Base-by-base conservation (phyloP, 2,329 filamentous ascomycete genomes). In the Curvularia sp. region DNA sequence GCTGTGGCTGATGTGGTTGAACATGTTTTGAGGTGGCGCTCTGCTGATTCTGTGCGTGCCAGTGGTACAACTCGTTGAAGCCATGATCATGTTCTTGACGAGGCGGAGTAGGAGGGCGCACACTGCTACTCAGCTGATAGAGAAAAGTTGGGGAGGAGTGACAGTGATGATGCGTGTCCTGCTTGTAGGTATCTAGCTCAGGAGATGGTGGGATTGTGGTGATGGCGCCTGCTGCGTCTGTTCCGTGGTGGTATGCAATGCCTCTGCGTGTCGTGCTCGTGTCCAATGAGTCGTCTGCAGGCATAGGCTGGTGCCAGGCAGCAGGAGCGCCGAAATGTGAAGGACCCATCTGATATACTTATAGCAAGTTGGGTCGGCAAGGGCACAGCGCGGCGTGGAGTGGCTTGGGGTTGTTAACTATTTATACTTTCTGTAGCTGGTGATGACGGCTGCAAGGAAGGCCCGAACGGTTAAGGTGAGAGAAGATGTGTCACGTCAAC, bases 281-380 rank as follows among this genome's bases (percentile, higher is more conserved):
- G 53, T 12, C 42, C 13, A 27, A 10, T 30, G 25, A 19, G 41
- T 56, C 56, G 55, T 53, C 55, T 51, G n/a, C 46, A 46, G 10
- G 30, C 45, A 53, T 51, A 10, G 6, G 13, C 30, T 21, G 23
- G 46, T 36, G 23, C 49, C 25, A 47, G 13, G 32, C 25, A 39
- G 42, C 25, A 53, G 55, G 60, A 41, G 30, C 41, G 39, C 27
- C 21, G 23, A 19, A 18, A 13, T 39, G 51, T 21, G 51, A 48
- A 50, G 50, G 48, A 23, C 55, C 55, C 57, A 58, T 63, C 10
- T 34, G 39, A 34, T 27, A 25, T 50, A 12, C 46, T n/a, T 55
- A 50, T 28, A 45, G 46, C n/a, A 21, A 25, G 34, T 51, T 42
- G 46, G 25, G 6, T 45, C 7, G 46, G 21, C n/a, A 12, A 30